These are phyloP conservation scores for Ophiocordyceps unilateralis DNA, from an alignment of 2,329 filamentous ascomycete genomes.

Conservation along the genomic window DNA sequence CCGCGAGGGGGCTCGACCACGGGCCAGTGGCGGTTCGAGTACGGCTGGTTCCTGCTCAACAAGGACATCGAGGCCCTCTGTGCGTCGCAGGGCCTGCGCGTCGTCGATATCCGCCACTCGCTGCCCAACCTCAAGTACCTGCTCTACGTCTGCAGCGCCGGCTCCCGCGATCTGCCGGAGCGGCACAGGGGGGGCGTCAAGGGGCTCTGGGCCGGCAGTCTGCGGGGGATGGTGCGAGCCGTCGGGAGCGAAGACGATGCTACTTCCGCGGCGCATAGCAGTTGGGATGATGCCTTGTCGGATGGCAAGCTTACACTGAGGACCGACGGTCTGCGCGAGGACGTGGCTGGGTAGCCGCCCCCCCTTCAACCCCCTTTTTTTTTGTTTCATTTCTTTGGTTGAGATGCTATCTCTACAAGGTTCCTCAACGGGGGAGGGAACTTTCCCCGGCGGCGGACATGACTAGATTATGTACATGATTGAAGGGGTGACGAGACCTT, in stretches of 20 bases:
- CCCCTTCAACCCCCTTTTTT: neutral
- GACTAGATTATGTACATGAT: too few relatives aligned
- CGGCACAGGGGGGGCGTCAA: slow-evolving; percentile 43
- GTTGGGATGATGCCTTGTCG: too few relatives aligned
- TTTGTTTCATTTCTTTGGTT: neutral
- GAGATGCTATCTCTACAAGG: too few relatives aligned
- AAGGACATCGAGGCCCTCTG: slow-evolving; percentile 71
- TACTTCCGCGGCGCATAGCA: too few relatives aligned
- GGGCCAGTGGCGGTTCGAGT: slow-evolving; percentile 83
- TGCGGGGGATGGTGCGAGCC: slow-evolving; percentile 14
- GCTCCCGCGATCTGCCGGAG: slow-evolving; percentile 44
- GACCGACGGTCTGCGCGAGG: slow-evolving; percentile 39
- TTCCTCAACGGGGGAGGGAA: too few relatives aligned
- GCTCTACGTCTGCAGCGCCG: slow-evolving; percentile 74
- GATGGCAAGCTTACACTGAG: slow-evolving; percentile 31
- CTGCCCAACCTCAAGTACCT: slow-evolving; percentile 88
- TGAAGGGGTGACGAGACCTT: too few relatives aligned
- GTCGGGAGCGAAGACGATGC: neutral
- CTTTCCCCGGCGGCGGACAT: too few relatives aligned
- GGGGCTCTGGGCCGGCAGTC: slow-evolving; percentile 34
- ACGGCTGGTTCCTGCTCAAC: slow-evolving; percentile 90
- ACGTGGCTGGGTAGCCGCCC: slow-evolving; percentile 8
- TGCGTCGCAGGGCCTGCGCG: slow-evolving; percentile 50
- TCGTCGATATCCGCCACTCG: slow-evolving; percentile 82
- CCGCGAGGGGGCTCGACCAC: slow-evolving; percentile 41